Percentiles rank a stretch among this genome's conserved stretches.
phyloP scores from a whole-genome alignment of 2,329 filamentous ascomycete genomes.

The Talaromyces marneffei region DNA sequence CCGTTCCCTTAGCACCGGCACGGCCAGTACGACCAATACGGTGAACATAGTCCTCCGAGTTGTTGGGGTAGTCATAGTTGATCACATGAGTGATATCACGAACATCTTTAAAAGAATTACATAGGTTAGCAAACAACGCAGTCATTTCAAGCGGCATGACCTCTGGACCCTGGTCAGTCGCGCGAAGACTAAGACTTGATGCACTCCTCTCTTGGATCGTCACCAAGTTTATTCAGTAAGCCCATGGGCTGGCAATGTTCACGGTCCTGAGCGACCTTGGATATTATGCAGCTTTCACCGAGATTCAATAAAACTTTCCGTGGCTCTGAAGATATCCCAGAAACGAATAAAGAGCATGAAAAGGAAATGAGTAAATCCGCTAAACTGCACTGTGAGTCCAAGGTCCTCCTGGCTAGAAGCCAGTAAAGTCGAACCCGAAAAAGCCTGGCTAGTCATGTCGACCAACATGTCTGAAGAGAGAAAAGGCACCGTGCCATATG shows the following conservation, averaged over 20 bases:
- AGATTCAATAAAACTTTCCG: slow-evolving; percentile 72
- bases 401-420: slow-evolving; percentile 78
- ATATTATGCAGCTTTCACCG: slow-evolving; percentile 60
- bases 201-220: slow-evolving; percentile 52
- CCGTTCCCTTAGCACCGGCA: slow-evolving; percentile 84
- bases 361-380: slow-evolving; percentile 65
- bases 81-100: slow-evolving; percentile 99
- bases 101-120: slow-evolving; percentile 76
- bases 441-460: slow-evolving; percentile 86
- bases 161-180: slow-evolving; percentile 52
- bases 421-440: slow-evolving; percentile 62
- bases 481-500: slow-evolving; percentile 67
- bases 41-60: slow-evolving; percentile 65
- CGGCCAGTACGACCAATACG: slow-evolving; percentile 64
- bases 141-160: slow-evolving; percentile 37
- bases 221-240: slow-evolving; percentile 43
- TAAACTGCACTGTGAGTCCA: slow-evolving; percentile 72
- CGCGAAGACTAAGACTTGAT: slow-evolving; percentile 49
- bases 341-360: slow-evolving; percentile 61
- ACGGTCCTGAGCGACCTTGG: slow-evolving; percentile 64
- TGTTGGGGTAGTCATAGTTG: slow-evolving; percentile 99
- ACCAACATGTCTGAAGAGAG: slow-evolving; percentile 82
- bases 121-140: slow-evolving; percentile 68
- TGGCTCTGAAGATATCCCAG: slow-evolving; percentile 59
- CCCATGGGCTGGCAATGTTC: slow-evolving; percentile 54